Base-by-base conservation (phyloP, 306 rosid species). In the Inga oerstediana region DNA sequence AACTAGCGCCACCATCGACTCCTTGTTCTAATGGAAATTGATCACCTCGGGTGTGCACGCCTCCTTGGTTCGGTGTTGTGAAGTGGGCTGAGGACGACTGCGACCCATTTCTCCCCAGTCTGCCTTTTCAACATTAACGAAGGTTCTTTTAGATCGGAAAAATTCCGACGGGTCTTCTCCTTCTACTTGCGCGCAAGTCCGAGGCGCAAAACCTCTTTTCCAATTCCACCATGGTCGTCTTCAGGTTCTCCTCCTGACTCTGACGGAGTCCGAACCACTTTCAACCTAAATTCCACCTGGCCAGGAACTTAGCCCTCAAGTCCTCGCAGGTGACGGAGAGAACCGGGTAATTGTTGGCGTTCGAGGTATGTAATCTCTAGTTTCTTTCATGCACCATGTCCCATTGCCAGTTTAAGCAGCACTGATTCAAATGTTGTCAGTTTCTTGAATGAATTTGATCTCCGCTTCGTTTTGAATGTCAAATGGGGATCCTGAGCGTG, bases 401-500 rank as follows among this genome's bases (percentile, higher is more conserved):
- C 19, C 69, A 27, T 62, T 62, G 37, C 39, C 39, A 27, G 69
- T 27, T 27, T 62, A 12, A 12, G 3, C 19, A 62, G 6, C 19
- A 14, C 71, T 15, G n/a, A 15, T 9, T 34, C 78, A 16, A 72
- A 24, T 1, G 70, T 65, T 27, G 2, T 67, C 4, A 12, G n/a
- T 37, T 77, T 70, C 70, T 72, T 64, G 58, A 46, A 69, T 44
- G 16, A 44, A n/a, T 32, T 64, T 54, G 70, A 14, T 8, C 71
- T 81, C 22, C 43, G 6, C 15, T 65, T 65, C 35, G 41, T 37
- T 65, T 24, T 19, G 10, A 17, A 11, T 24, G 45, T 70, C 58
- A 77, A 52, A 24, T 81, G 58, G 17, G n/a, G 64, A 72, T 32
- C 24, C n/a, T 59, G 61, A 49, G 39, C 54, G 61, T 58, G 30